Evolutionary conservation across 1,139 yeast genomes (phyloP), one percentile per base, ranked within the genome.

Genomic region (Yamadazyma mexicana): DNA sequence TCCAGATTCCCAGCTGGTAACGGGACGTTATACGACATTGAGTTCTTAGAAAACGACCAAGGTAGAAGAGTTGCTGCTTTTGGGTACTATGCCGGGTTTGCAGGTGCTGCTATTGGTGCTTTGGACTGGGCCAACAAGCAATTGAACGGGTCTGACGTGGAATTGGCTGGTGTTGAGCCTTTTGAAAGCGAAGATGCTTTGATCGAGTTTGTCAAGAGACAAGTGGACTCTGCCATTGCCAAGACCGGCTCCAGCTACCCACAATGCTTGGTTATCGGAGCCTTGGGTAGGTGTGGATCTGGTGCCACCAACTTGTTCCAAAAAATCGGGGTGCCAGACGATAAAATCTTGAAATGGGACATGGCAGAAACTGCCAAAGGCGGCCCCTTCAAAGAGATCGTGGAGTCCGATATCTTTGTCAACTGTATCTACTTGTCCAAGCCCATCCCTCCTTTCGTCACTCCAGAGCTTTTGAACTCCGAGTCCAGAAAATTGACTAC

Each of bases 51-150:
- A 63, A 88, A 92, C 61, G 97, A 87, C 52, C 82, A 81, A 59
- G 98, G 98, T 27, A 86, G 98, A 73, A 85, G 98, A 68, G 99
- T 94, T 30, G 99, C 98, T 35, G 98, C 98, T 11, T 92, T 92
- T 61, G 98, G 99, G 14, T 94, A 80, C 73, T 92, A 92, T 62
- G 98, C 99, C 35, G 98, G 98, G 17, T 92, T 94, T 60, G 98
- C 98, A 11, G 98, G 98, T 57, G 98, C 99, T 35, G 98, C 98
- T 23, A 69, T 92, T 41, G 98, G 98, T 56, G 75, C 91, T 39
- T 80, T 80, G 59, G 96, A 89, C 63, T 92, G 98, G 97, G 87
- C 95, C 35, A 86, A 85, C 71, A 89, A 91, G 68, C 92, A 86
- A 62, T 66, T 81, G 23, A 82, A 86, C 57, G 45, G 83, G 8